Base-by-base conservation (phyloP, 1,139 yeast genomes). In the Pichia inconspicua region DNA sequence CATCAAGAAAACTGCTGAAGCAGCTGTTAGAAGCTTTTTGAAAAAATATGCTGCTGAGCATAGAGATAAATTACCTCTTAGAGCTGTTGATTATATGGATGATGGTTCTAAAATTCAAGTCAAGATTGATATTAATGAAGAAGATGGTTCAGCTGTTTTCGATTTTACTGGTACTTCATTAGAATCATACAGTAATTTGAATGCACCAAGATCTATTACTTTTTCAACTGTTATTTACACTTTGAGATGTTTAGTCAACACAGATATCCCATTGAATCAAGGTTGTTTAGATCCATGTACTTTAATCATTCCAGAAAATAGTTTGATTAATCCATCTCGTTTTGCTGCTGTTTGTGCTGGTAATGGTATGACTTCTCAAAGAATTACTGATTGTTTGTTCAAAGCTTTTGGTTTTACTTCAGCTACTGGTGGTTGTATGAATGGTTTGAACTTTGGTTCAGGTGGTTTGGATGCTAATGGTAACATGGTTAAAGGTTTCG, bases 1-100 rank as follows among this genome's bases (percentile, higher is more conserved):
- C 19, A 78, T 80, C 47, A 80, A 79, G 59, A 71, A 73, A 49
- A 77, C 79, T 48, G 82, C 86, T 11, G 84, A 78, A 51, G 50
- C 59, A 19, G 73, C 82, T 4, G 84, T 80, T 14, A 67, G 78
- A 22, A 62, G 47, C n/a, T 58, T 60, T 62, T 43, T 62, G 14
- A 51, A 58, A 8, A 48, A 46, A 10, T 34, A 15, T 34, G 38
- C 59, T 27, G 49, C 60, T 12, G 43, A 44, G 34, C 27, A 44
- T 30, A 39, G 15, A 15, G 36, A 25, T 0, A 35, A 34, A 32
- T 58, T 65, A 28, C 65, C 69, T n/a, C 62, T 80, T 30, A 53
- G 54, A 15, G 79, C 83, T 25, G 64, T 58, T 27, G 47, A 44
- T 35, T 44, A 25, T 28, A 44, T 44, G 47, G 47, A 44, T 40